These are phyloP conservation scores for Alternaria ethzedia DNA, from an alignment of 2,329 filamentous ascomycete genomes.

Conservation along the genomic window DNA sequence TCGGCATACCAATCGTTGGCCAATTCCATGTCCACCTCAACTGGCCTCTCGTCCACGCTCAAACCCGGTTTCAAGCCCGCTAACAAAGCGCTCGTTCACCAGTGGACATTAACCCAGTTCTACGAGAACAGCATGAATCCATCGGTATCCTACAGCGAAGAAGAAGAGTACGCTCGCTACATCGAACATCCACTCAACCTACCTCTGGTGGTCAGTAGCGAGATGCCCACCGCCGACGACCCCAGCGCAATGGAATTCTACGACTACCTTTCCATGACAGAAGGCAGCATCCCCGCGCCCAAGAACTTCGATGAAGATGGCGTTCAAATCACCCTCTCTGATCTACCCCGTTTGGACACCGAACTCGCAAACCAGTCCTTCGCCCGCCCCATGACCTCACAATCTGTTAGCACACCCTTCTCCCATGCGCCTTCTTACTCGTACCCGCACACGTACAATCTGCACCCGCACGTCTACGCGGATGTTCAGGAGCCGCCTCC, in stretches of 20 bases:
- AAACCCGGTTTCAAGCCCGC: slow-evolving; percentile 57
- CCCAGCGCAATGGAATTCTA: slow-evolving; percentile 70
- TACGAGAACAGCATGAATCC: slow-evolving; percentile 87
- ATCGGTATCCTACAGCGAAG: slow-evolving; percentile 75
- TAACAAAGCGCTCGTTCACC: slow-evolving; percentile 81
- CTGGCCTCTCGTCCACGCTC: slow-evolving; percentile 31
- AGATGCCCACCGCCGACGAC: slow-evolving; percentile 61
- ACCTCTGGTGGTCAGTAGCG: slow-evolving; percentile 77
- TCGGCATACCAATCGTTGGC: slow-evolving; percentile 32
- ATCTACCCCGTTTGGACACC: slow-evolving; percentile 27
- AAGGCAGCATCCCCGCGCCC: slow-evolving; percentile 24
- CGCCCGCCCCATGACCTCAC: slow-evolving; percentile 35
- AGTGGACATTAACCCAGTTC: slow-evolving; percentile 88
- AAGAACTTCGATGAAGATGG: slow-evolving; percentile 27
- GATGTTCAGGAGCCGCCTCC: slow-evolving; percentile 6
- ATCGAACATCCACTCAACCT: slow-evolving; percentile 87
- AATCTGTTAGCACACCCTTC: slow-evolving; percentile 40
- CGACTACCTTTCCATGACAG: slow-evolving; percentile 72
- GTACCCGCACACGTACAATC: slow-evolving; percentile 24
- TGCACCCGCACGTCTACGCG: slow-evolving; percentile 23
- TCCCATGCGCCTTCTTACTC: slow-evolving; percentile 39
- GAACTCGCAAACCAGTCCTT: slow-evolving; percentile 35
- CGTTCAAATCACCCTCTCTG: slow-evolving; percentile 18
- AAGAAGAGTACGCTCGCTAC: slow-evolving; percentile 86
- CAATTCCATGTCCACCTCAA: slow-evolving; percentile 38